A percentile compares a stretch with the other conserved stretches of the same genome.
These are phyloP conservation scores for Actinomucor elegans DNA, from an alignment of 371 early-diverging fungal species.

Conservation along the genomic window DNA sequence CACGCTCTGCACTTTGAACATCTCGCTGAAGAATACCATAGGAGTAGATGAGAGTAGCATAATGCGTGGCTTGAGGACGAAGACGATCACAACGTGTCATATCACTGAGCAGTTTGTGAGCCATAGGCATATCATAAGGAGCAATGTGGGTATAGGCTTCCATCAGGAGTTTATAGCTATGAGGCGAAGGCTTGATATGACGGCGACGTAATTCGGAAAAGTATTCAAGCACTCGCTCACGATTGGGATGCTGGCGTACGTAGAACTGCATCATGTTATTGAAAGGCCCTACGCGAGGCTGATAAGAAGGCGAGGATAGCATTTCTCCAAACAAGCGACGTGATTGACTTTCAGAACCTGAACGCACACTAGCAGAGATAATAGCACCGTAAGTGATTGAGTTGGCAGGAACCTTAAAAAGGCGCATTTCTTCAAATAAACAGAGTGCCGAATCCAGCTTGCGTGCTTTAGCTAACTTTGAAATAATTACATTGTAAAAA, in stretches of 20 bases:
- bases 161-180: slow-evolving; percentile 63
- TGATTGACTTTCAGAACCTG: slow-evolving; percentile 56
- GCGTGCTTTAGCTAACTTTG: slow-evolving; percentile 65
- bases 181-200: slow-evolving; percentile 55
- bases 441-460: slow-evolving; percentile 57
- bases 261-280: slow-evolving; percentile 72
- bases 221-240: slow-evolving; percentile 54
- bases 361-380: slow-evolving; percentile 64
- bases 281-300: slow-evolving; percentile 58
- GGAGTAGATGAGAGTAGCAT: slow-evolving; percentile 60
- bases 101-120: slow-evolving; percentile 51
- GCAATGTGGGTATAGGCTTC: slow-evolving; percentile 61
- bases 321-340: slow-evolving; percentile 54
- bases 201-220: slow-evolving; percentile 50
- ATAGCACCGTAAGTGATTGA: slow-evolving; percentile 65
- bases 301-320: slow-evolving; percentile 49
- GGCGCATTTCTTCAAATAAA: slow-evolving; percentile 64
- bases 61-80: slow-evolving; percentile 58
- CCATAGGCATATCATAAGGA: slow-evolving; percentile 63
- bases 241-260: slow-evolving; percentile 59
- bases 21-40: slow-evolving; percentile 60
- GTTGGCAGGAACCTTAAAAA: slow-evolving; percentile 49
- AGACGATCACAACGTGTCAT: slow-evolving; percentile 47
- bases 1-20: slow-evolving; percentile 46
- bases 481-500: slow-evolving; percentile 67